Conservation (phyloP, 805 yeast species). For the Ogataea salicorniae region DNA sequence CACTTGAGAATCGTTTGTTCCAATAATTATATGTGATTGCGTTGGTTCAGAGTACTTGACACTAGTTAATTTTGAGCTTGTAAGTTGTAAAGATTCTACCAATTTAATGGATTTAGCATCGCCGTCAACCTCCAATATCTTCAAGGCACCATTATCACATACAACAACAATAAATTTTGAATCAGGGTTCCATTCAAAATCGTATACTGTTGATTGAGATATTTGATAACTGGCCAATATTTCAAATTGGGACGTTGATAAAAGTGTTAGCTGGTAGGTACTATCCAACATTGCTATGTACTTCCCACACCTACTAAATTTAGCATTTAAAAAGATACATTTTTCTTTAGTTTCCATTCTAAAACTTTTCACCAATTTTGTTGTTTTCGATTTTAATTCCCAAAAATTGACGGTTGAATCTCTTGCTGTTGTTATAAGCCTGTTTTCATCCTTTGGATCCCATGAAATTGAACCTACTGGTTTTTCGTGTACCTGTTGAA, state of each 20-base stretch:
- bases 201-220: slow-evolving; percentile 28
- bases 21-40: slow-evolving; percentile 36
- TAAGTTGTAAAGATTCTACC: slow-evolving; percentile 23
- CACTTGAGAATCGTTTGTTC: slow-evolving; percentile 43
- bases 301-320: slow-evolving; percentile 38
- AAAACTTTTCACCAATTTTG: slow-evolving; percentile 18
- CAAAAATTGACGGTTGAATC: slow-evolving; percentile 39
- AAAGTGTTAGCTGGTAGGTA: slow-evolving; percentile 28
- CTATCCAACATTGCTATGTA: slow-evolving; percentile 35
- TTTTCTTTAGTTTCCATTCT: slow-evolving; percentile 2
- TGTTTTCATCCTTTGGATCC: slow-evolving; percentile 38
- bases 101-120: slow-evolving; percentile 2
- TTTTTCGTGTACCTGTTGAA: slow-evolving; percentile 36
- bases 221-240: slow-evolving; percentile 20
- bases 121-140: slow-evolving; percentile 19
- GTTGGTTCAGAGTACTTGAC: slow-evolving; percentile 32
- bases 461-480: slow-evolving; percentile 40
- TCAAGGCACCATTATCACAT: slow-evolving; percentile 35
- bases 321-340: slow-evolving; percentile 19
- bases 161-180: slow-evolving; percentile 29
- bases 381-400: slow-evolving; percentile 31
- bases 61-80: slow-evolving; percentile 36
- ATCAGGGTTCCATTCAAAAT: slow-evolving; percentile 34
- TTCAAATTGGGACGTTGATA: slow-evolving; percentile 26
- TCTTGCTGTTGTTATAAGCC: slow-evolving; percentile 42